Evolutionary conservation across 2,329 filamentous ascomycete genomes (phyloP).

Genomic region (Hypoxylon sp.): DNA sequence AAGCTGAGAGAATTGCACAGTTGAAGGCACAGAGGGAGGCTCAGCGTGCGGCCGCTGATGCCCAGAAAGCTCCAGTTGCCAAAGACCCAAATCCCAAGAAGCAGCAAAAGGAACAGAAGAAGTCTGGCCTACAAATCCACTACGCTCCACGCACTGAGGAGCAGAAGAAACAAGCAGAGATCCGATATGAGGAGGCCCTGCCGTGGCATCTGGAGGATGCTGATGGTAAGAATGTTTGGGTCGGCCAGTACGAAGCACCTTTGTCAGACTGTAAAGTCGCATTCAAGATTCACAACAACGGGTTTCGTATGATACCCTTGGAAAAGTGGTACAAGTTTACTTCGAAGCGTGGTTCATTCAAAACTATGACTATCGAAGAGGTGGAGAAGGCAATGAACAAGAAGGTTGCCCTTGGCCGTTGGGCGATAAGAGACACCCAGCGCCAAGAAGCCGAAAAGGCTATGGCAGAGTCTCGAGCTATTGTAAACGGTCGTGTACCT

Average conservation of each 20-base stretch:
- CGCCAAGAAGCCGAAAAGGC: slow-evolving; percentile 67
- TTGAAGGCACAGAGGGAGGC: slow-evolving; percentile 83
- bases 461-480: slow-evolving; percentile 72
- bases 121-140: slow-evolving; percentile 82
- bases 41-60: slow-evolving; percentile 86
- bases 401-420: slow-evolving; percentile 80
- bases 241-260: slow-evolving; percentile 89
- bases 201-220: slow-evolving; percentile 98
- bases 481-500: slow-evolving; percentile 65
- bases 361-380: slow-evolving; percentile 82
- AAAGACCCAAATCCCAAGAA: slow-evolving; percentile 66
- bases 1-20: slow-evolving; percentile 75
- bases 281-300: slow-evolving; percentile 75
- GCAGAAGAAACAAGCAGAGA: slow-evolving; percentile 77
- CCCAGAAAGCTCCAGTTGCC: slow-evolving; percentile 89
- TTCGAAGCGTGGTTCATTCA: slow-evolving; percentile 79
- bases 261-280: slow-evolving; percentile 89
- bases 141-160: slow-evolving; percentile 84
- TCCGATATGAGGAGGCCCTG: slow-evolving; percentile 92
- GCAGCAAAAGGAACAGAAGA: slow-evolving; percentile 77
- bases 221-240: slow-evolving; percentile 94
- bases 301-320: slow-evolving; percentile 87
- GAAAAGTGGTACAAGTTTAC: slow-evolving; percentile 97
- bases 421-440: slow-evolving; percentile 76
- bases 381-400: slow-evolving; percentile 86